Base-by-base conservation (phyloP, 331 rosid species). In the Spiraea crenata region DNA sequence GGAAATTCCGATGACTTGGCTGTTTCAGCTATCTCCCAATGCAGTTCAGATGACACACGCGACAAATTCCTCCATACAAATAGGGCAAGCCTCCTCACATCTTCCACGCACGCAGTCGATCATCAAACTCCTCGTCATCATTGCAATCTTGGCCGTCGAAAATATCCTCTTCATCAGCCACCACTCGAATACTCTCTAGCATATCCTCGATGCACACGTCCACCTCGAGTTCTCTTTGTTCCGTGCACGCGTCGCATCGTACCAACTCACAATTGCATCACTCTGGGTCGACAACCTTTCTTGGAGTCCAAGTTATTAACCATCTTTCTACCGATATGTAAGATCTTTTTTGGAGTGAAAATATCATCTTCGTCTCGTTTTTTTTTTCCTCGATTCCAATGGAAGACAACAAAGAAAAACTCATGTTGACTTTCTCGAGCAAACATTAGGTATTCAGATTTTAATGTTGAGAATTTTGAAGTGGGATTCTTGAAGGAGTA, bases 11-110 rank as follows among this genome's bases (percentile, higher is more conserved):
- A 11, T 15, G 45, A 35, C 12, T 59, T 25, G 31, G 31, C 45
- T 3, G 2, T 59, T 37, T 38, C 20, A 62, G 31, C 67, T 49
- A 40, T 40, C 31, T 19, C 2, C 49, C 1, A 40, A 17, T 63
- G 50, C 67, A 41, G 7, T 41, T 19, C 14, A 14, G 37, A 19
- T 40, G 51, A 63, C 40, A 63, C 50, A 41, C 16, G 37, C 64
- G 16, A 59, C 64, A 59, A 59, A 59, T 19, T 15, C 5, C 16
- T 59, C 64, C 64, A 59, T 0, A 59, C 64, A 59, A 59, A 59
- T 49, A 10, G 59, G 7, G 47, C 59, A 66, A 37, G 19, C 42
- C 17, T 66, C 59, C 31, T 25, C 31, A 25, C 31, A 1, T 34
- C 59, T 49, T 17, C 3, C 64, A 35, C 11, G 25, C 64, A 66